Evolutionary conservation across 108 stramenopile genomes (phyloP).

Genomic region (Chaetoceros tenuissimus): DNA sequence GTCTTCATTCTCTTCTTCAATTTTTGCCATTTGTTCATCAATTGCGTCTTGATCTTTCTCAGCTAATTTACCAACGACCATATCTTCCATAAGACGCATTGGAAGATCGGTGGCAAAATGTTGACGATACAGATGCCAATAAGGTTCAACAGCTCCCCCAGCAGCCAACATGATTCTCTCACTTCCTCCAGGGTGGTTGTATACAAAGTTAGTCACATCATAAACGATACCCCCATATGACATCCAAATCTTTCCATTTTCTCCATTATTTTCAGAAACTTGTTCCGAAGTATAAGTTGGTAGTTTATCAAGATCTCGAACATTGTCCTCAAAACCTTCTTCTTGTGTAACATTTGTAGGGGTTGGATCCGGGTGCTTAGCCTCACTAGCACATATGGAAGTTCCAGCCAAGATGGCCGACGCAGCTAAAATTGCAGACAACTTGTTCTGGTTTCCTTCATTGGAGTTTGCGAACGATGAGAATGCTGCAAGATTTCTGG

Average conservation of each 20-base stretch:
- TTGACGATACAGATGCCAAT: conserved; percentile 70
- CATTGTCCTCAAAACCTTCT: not conserved
- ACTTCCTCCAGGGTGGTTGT: conserved; percentile 51
- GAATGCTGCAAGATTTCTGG: no score
- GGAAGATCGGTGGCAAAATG: conserved; percentile 82
- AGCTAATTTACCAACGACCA: conserved; percentile 60
- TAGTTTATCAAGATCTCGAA: conserved; percentile 1
- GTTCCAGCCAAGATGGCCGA: no score
- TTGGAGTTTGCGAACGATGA: no score
- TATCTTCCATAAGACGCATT: conserved; percentile 63
- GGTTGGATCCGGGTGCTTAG: not conserved
- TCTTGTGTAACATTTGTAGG: not conserved
- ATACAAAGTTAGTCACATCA: conserved; percentile 83
- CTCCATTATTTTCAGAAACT: conserved; percentile 20
- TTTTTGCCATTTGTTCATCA: conserved; percentile 60
- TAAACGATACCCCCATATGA: conserved; percentile 76
- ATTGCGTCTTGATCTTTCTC: conserved; percentile 62
- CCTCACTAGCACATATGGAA: no score
- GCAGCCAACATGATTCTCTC: conserved; percentile 77
- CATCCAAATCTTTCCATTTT: conserved; percentile 55
- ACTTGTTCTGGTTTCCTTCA: no score
- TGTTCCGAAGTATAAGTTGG: conserved; percentile 20
- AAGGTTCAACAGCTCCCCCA: conserved; percentile 55
- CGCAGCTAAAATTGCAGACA: no score
- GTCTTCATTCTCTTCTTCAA: conserved; percentile 42